Evolutionary conservation across 148 eudicot species (phyloP).

Genomic region (Suaeda aralocaspica): DNA sequence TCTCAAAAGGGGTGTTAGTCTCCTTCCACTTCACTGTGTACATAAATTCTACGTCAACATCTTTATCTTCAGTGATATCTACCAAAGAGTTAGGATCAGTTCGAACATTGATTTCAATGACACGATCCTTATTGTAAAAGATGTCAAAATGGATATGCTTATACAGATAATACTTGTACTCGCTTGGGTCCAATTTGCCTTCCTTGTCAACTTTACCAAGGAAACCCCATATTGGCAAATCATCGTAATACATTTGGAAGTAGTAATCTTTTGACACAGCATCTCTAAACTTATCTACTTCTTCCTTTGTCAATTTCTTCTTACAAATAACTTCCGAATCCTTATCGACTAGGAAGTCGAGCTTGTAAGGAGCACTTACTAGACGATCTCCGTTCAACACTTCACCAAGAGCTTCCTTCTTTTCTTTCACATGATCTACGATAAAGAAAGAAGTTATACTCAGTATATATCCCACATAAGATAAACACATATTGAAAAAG

Average conservation of each 20-base stretch:
- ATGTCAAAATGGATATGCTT: conserved; percentile 70
- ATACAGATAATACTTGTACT: conserved; percentile 50
- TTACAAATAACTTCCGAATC: conserved; percentile 58
- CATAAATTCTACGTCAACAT: conserved; percentile 53
- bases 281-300: conserved; percentile 49
- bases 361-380: conserved; percentile 65
- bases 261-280: conserved; percentile 69
- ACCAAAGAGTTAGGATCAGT: conserved; percentile 58
- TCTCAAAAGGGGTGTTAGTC: conserved; percentile 49
- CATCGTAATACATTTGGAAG: conserved; percentile 77
- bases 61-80: conserved; percentile 62
- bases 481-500: not conserved
- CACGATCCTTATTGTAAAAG: conserved; percentile 58
- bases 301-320: conserved; percentile 46
- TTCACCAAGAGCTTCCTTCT: conserved; percentile 74
- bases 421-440: conserved; percentile 52
- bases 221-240: conserved; percentile 68
- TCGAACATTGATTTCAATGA: conserved; percentile 55
- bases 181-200: conserved; percentile 48
- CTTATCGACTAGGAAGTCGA: conserved; percentile 55
- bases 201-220: conserved; percentile 62
- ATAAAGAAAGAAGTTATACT: not conserved
- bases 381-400: conserved; percentile 67
- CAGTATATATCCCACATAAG: not conserved
- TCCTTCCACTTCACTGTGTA: conserved; percentile 65